phyloP scores from a whole-genome alignment of 2,329 filamentous ascomycete genomes.

The Sporothrix sp. region DNA sequence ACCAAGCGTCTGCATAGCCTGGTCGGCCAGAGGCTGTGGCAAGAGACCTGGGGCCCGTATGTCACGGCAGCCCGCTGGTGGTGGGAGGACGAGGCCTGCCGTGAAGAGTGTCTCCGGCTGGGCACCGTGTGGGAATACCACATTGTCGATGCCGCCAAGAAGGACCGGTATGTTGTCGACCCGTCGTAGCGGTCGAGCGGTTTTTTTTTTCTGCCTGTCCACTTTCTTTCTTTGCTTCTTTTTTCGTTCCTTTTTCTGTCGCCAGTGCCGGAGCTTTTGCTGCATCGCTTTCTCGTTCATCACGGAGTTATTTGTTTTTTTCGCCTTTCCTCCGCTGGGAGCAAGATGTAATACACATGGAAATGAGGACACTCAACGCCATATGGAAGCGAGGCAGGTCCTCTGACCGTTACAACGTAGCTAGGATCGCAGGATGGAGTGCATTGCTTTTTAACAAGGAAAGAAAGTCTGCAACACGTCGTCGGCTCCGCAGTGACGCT shows the following conservation, averaged over 20 bases:
- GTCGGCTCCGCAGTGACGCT: no score
- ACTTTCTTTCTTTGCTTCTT: not conserved
- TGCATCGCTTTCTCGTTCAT: not conserved
- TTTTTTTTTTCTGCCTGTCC: not conserved
- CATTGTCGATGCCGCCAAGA: slow-evolving; percentile 45
- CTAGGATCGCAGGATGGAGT: no score
- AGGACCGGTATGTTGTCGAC: slow-evolving; percentile 6
- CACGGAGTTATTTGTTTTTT: not conserved
- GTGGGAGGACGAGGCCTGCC: slow-evolving; percentile 49
- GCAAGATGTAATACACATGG: no score
- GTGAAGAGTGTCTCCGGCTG: slow-evolving; percentile 44
- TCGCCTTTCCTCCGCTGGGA: not conserved
- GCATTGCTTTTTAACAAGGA: no score
- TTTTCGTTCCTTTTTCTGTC: not conserved
- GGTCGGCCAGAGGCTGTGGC: slow-evolving; percentile 49
- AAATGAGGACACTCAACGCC: no score
- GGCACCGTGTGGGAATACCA: slow-evolving; percentile 51
- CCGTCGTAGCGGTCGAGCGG: not conserved
- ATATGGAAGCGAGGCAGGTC: no score
- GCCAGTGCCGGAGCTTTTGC: not conserved
- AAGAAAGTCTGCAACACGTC: no score
- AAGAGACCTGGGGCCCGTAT: slow-evolving; percentile 48
- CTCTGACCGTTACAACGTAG: no score
- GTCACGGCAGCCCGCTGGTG: slow-evolving; percentile 45
- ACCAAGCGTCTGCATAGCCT: slow-evolving; percentile 38